Conservation (phyloP, 2,329 filamentous ascomycete genomes). For the Immersiporthe knoxdaviesiana region DNA sequence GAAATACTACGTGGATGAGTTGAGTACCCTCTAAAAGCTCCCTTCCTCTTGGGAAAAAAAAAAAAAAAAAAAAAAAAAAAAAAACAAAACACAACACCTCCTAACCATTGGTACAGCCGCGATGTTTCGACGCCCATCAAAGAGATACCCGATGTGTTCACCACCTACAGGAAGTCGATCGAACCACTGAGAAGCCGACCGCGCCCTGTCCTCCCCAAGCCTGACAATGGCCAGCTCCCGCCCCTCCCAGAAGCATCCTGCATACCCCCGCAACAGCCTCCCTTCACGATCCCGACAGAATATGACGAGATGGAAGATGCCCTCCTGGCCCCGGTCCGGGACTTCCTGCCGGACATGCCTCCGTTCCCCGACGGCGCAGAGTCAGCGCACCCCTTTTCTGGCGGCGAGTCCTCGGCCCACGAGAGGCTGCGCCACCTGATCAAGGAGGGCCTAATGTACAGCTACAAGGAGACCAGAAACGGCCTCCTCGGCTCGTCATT, state of each 20-base stretch:
- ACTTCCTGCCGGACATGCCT: constrained; percentile 56
- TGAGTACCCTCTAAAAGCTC: constrained; percentile 47
- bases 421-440: constrained; percentile 65
- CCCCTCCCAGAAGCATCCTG: constrained; percentile 52
- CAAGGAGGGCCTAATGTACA: constrained; percentile 59
- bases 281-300: constrained; percentile 65
- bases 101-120: constrained; percentile 50
- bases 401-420: constrained; percentile 66
- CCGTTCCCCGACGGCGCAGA: constrained; percentile 54
- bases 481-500: constrained; percentile 71
- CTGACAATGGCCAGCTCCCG: constrained; percentile 56
- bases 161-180: constrained; percentile 71
- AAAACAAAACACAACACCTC: background rate
- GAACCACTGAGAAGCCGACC: constrained; percentile 72
- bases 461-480: constrained; percentile 73
- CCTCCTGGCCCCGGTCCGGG: constrained; percentile 61
- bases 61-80: too few relatives aligned
- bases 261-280: constrained; percentile 61
- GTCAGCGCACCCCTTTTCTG: constrained; percentile 68
- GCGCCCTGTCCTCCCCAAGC: constrained; percentile 57
- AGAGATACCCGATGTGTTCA: constrained; percentile 75
- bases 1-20: constrained; percentile 82
- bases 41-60: too few relatives aligned
- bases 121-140: constrained; percentile 60
- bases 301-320: constrained; percentile 56